These are phyloP conservation scores for Panaeolus cyanescens DNA, from an alignment of 768 basidiomycete genomes.

Conservation along the genomic window DNA sequence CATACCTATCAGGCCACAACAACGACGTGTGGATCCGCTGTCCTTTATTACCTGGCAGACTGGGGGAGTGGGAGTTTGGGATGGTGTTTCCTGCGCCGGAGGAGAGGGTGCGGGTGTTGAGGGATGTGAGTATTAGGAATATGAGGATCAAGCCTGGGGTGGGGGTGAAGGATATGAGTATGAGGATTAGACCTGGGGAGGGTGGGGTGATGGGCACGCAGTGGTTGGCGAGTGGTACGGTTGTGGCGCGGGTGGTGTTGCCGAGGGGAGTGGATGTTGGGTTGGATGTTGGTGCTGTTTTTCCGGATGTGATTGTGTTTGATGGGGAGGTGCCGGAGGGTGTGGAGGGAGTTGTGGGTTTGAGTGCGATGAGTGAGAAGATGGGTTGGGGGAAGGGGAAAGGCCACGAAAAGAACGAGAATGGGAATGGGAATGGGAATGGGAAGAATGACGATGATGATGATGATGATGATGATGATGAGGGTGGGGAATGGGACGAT, in stretches of 20 bases:
- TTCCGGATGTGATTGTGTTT: slow-evolving; percentile 78
- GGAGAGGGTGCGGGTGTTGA: slow-evolving; percentile 65
- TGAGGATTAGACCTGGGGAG: slow-evolving; percentile 54
- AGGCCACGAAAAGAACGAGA: neutral
- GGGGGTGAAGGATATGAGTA: slow-evolving; percentile 45
- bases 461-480: neutral
- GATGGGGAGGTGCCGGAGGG: slow-evolving; percentile 64
- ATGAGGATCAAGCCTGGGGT: slow-evolving; percentile 59
- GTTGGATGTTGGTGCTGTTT: slow-evolving; percentile 62
- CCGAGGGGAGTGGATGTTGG: slow-evolving; percentile 69
- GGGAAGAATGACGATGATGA: neutral
- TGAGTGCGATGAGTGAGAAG: neutral
- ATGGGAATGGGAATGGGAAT: neutral
- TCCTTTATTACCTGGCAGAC: slow-evolving; percentile 44
- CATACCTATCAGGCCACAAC: slow-evolving; percentile 58
- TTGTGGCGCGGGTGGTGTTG: slow-evolving; percentile 65
- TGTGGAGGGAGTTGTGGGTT: neutral
- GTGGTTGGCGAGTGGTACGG: slow-evolving; percentile 71
- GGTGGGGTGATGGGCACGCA: slow-evolving; percentile 30
- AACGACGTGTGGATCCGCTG: slow-evolving; percentile 63
- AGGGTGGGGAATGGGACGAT: slow-evolving; percentile 3
- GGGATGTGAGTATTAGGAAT: slow-evolving; percentile 70
- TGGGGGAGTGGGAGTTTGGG: too few relatives aligned
- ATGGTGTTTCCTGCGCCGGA: slow-evolving; percentile 75
- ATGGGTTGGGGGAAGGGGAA: slow-evolving; percentile 1